Evolutionary conservation across 805 yeast genomes (phyloP), one percentile per base, ranked within the genome.

Genomic region (Tetrapisispora pingtungensis): DNA sequence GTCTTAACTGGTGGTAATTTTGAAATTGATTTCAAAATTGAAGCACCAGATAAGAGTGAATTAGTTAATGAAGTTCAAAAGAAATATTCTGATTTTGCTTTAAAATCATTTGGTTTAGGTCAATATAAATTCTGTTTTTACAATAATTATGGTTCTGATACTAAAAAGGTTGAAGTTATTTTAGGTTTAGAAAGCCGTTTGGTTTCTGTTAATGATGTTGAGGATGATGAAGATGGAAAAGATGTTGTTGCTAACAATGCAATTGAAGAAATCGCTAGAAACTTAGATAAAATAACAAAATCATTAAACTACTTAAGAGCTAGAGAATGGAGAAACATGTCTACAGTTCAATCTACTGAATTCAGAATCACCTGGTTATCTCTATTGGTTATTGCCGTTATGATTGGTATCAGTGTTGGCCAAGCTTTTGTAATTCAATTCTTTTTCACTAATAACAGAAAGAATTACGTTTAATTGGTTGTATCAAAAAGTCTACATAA

Each of bases 261-360:
- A 10, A 71, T 77, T 39, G 73, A 72, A 46, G 77, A 73, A 59
- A 78, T 79, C 53, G 81, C 77, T 55, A 64, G 70, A 53, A 79
- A 77, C 59, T 67, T 78, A 57, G 77, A 73, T 52, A 78, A 74
- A 49, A 73, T 78, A 50, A 72, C 69, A 52, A 75, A 73, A 59
- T 68, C 77, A 66, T 69, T 90, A 66, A 86, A 83, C 58, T 87
- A 93, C 66, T 80, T 90, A 69, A 87, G 88, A 72, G 88, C 97
- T 15, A 84, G 99, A 71, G 95, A 89, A 71, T 84, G 86, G 77
- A 81, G 99, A 72, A 93, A 93, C 69, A 93, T 88, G 76, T 84
- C 90, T 41, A 86, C 96, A 36, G 96, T 86, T 50, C 72, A 73
- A 63, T 77, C 86, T 41, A 86, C 95, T 28, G 85, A 81, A 57